These are phyloP conservation scores for Arthrobotrys conoides DNA, from an alignment of 2,329 filamentous ascomycete genomes.

Conservation along the genomic window DNA sequence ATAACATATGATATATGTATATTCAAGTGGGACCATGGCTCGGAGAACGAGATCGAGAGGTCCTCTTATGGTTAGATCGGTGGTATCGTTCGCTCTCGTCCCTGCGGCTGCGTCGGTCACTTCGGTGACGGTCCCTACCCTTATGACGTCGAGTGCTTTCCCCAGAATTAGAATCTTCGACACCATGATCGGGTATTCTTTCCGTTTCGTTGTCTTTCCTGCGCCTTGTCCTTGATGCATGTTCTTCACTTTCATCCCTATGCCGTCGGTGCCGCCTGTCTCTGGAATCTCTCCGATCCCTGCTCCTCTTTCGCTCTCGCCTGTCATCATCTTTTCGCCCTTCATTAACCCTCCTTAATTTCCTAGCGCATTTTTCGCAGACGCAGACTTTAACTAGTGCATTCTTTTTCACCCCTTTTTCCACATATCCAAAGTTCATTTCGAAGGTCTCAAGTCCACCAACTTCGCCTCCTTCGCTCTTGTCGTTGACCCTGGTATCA, in stretches of 20 bases:
- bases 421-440: slow-evolving; percentile 64
- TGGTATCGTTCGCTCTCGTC: slow-evolving; percentile 20
- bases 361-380: slow-evolving; percentile 62
- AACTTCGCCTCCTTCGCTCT: not conserved
- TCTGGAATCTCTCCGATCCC: slow-evolving; percentile 33
- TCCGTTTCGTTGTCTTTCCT: not conserved
- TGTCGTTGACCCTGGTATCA: slow-evolving; percentile 4
- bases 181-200: slow-evolving; percentile 19
- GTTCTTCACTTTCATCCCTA: slow-evolving; percentile 21
- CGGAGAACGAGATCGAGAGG: slow-evolving; percentile 42
- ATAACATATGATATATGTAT: not conserved
- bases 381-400: slow-evolving; percentile 64
- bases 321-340: slow-evolving; percentile 40
- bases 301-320: slow-evolving; percentile 40
- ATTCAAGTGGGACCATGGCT: slow-evolving; percentile 13
- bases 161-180: not conserved
- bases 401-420: slow-evolving; percentile 63
- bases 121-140: slow-evolving; percentile 6
- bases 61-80: slow-evolving; percentile 29
- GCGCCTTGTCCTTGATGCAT: slow-evolving; percentile 21
- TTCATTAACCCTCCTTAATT: slow-evolving; percentile 60
- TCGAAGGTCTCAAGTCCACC: slow-evolving; percentile 62
- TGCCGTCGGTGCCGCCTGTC: slow-evolving; percentile 29
- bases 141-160: slow-evolving; percentile 15
- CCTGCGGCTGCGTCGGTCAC: not conserved